Percentiles rank a stretch among this genome's conserved stretches.
These are phyloP conservation scores for Boletus sp. DNA, from an alignment of 1,284 basidiomycete genomes.

Conservation along the genomic window DNA sequence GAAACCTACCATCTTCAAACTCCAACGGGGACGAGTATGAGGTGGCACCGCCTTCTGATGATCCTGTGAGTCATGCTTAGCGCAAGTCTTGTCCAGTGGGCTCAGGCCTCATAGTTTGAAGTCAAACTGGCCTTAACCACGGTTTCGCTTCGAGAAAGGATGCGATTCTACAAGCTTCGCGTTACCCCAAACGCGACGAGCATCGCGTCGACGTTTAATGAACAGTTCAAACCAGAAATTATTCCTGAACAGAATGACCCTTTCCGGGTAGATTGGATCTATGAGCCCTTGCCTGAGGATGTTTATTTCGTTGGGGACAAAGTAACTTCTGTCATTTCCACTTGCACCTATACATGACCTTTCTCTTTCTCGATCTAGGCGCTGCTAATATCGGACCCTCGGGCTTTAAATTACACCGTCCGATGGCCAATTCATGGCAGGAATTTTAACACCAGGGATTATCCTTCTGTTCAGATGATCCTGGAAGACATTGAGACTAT, in stretches of 20 bases:
- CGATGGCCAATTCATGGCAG: slow-evolving; percentile 77
- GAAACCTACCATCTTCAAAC: slow-evolving; percentile 20
- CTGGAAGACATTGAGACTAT: slow-evolving; percentile 78
- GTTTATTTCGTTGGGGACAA: slow-evolving; percentile 65
- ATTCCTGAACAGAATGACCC: slow-evolving; percentile 81
- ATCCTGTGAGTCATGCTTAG: slow-evolving; percentile 48
- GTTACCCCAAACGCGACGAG: slow-evolving; percentile 71
- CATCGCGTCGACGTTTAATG: slow-evolving; percentile 74
- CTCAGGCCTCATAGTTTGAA: slow-evolving; percentile 50
- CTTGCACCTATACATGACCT: slow-evolving; percentile 8
- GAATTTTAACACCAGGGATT: slow-evolving; percentile 78
- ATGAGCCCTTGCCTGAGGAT: slow-evolving; percentile 41
- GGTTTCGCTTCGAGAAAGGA: slow-evolving; percentile 73
- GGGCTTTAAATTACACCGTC: slow-evolving; percentile 60
- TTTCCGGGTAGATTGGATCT: slow-evolving; percentile 79
- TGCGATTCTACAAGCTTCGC: slow-evolving; percentile 85
- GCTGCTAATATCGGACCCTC: slow-evolving; percentile 67
- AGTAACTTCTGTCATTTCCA: slow-evolving; percentile 36
- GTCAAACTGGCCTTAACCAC: slow-evolving; percentile 70
- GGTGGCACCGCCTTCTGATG: slow-evolving; percentile 45
- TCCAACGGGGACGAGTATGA: slow-evolving; percentile 45
- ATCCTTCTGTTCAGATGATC: slow-evolving; percentile 63
- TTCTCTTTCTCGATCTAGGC: slow-evolving; percentile 45
- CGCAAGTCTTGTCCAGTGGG: background rate
- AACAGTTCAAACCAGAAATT: slow-evolving; percentile 72